A percentile compares a stretch with the other conserved stretches of the same genome.
Conservation (phyloP, 2,329 filamentous ascomycete genomes). For the Byssochlamys sp. region DNA sequence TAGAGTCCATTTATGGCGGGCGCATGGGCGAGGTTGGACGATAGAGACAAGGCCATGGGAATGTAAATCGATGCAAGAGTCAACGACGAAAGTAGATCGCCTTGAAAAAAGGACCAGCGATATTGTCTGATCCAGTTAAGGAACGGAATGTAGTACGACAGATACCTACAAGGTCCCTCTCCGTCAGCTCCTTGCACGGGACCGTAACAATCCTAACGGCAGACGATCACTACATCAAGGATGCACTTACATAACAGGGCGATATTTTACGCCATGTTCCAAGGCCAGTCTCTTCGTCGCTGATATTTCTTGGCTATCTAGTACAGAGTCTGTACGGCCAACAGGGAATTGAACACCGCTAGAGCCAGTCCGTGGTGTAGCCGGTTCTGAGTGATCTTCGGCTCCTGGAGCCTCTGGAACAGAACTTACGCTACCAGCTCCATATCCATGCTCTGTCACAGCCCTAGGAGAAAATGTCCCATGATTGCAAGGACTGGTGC, state of each 20-base stretch:
- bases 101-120: slow-evolving; percentile 66
- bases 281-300: slow-evolving; percentile 63
- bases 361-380: slow-evolving; percentile 8
- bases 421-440: slow-evolving; percentile 21
- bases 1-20: slow-evolving; percentile 91
- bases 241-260: slow-evolving; percentile 57
- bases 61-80: slow-evolving; percentile 99
- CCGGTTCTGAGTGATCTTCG: background rate
- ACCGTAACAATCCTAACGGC: background rate
- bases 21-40: slow-evolving; percentile 83
- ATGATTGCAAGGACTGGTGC: slow-evolving; percentile 51
- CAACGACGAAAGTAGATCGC: slow-evolving; percentile 76
- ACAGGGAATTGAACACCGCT: slow-evolving; percentile 26
- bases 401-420: slow-evolving; percentile 28
- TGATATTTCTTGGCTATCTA: slow-evolving; percentile 56
- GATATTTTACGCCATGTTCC: slow-evolving; percentile 63
- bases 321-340: slow-evolving; percentile 29
- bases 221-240: background rate
- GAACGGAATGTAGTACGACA: slow-evolving; percentile 86
- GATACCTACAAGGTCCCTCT: slow-evolving; percentile 51
- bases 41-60: slow-evolving; percentile 88
- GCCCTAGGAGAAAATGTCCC: slow-evolving; percentile 67
- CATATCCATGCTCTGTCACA: slow-evolving; percentile 37
- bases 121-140: slow-evolving; percentile 88
- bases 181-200: background rate